Evolutionary conservation across 1,139 yeast species (phyloP).

Genomic region (Kodamaea ohmeri): DNA sequence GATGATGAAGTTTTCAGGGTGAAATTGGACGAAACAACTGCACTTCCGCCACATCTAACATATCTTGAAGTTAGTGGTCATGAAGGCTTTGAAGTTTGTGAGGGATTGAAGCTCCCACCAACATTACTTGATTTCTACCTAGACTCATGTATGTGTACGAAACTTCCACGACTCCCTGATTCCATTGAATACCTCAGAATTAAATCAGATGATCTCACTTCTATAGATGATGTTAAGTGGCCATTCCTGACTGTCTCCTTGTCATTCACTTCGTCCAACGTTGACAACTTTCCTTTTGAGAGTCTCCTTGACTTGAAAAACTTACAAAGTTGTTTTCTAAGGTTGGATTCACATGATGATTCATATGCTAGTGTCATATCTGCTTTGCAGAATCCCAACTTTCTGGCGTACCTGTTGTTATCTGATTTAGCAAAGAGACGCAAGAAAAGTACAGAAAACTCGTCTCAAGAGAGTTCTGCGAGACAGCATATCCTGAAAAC

Average conservation of each 20-base stretch:
- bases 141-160: background rate
- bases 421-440: background rate
- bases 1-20: too few relatives aligned
- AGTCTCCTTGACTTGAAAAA: background rate
- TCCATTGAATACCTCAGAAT: background rate
- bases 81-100: background rate
- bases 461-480: too few relatives aligned
- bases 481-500: too few relatives aligned
- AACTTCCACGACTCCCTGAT: slow-evolving; percentile 1
- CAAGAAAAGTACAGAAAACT: too few relatives aligned
- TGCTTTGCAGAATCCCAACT: background rate
- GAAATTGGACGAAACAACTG: background rate
- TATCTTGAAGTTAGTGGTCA: background rate
- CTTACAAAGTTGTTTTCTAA: background rate
- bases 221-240: background rate
- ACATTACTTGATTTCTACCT: background rate
- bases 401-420: background rate
- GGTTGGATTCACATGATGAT: background rate
- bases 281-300: background rate
- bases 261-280: background rate
- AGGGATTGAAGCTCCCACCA: background rate
- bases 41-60: background rate
- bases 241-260: background rate
- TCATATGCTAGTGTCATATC: background rate
- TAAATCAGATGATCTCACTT: background rate